phyloP scores from a whole-genome alignment of 2,329 filamentous ascomycete genomes.

The Aureobasidium sp. region DNA sequence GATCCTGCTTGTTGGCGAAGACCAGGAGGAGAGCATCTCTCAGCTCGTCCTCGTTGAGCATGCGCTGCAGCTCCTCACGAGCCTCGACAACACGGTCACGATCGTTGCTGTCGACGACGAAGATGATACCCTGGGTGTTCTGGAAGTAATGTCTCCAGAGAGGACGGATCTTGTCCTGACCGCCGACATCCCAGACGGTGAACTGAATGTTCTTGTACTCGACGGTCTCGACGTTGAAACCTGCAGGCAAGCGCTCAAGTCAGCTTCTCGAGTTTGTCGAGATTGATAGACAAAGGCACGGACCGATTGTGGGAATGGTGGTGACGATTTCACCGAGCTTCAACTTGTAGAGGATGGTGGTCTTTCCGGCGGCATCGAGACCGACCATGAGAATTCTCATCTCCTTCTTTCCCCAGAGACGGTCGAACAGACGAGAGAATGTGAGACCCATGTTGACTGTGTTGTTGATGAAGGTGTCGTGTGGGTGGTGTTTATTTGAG shows the following conservation, averaged over 20 bases:
- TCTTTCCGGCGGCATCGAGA: slow-evolving; percentile 96
- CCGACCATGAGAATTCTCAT: slow-evolving; percentile 98
- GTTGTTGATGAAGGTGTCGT: slow-evolving; percentile 34
- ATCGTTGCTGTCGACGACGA: slow-evolving; percentile 95
- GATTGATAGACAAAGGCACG: slow-evolving; percentile 22
- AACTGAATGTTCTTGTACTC: slow-evolving; percentile 99
- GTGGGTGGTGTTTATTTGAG: slow-evolving; percentile 10
- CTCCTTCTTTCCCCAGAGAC: slow-evolving; percentile 98
- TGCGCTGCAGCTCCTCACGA: slow-evolving; percentile 86
- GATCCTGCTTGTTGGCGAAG: slow-evolving; percentile 98
- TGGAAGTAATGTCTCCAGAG: slow-evolving; percentile 97
- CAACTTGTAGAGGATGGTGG: slow-evolving; percentile 97
- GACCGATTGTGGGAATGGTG: slow-evolving; percentile 89
- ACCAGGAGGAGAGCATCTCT: slow-evolving; percentile 90
- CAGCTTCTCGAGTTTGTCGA: slow-evolving; percentile 1
- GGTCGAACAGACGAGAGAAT: slow-evolving; percentile 93
- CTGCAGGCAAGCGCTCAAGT: slow-evolving; percentile 24
- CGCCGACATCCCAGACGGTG: slow-evolving; percentile 98
- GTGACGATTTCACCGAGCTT: slow-evolving; percentile 98
- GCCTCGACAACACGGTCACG: slow-evolving; percentile 88
- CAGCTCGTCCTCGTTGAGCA: slow-evolving; percentile 97
- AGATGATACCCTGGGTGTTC: slow-evolving; percentile 95
- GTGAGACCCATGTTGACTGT: slow-evolving; percentile 80
- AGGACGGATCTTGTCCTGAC: slow-evolving; percentile 97
- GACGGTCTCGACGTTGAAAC: slow-evolving; percentile 98